Conservation (phyloP, 1,284 basidiomycete species). For the Cutaneotrichosporon cyanovorans region DNA sequence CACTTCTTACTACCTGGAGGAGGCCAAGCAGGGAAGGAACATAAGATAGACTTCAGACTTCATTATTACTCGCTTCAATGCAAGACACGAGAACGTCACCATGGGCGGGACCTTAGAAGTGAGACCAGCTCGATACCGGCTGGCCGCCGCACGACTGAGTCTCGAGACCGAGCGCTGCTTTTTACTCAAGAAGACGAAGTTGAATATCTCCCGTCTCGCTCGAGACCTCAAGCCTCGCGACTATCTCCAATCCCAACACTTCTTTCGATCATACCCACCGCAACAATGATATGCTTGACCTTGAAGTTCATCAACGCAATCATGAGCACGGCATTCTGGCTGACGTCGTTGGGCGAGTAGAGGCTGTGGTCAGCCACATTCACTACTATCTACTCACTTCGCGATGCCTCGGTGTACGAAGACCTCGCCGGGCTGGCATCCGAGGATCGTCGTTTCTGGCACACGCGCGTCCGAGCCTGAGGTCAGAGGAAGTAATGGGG, state of each 20-base stretch:
- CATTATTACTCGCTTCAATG: no score
- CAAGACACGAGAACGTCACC: no score
- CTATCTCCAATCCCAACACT: no score
- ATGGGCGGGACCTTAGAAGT: neutral
- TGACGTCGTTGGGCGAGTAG: slow-evolving; percentile 39
- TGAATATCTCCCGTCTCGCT: no score
- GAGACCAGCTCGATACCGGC: no score
- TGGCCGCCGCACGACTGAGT: no score
- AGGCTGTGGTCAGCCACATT: slow-evolving; percentile 20
- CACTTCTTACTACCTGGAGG: no score
- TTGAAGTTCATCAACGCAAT: slow-evolving; percentile 43
- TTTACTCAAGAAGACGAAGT: no score
- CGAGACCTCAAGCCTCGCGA: no score
- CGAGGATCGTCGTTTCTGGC: slow-evolving; percentile 42
- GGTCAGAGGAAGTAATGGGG: neutral
- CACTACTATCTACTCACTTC: slow-evolving; percentile 26
- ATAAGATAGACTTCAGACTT: no score
- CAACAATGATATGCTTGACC: slow-evolving; percentile 43
- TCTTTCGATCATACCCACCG: slow-evolving; percentile 21
- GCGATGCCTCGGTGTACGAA: slow-evolving; percentile 43
- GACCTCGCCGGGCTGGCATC: slow-evolving; percentile 41
- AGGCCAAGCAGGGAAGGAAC: no score
- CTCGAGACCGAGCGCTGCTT: no score
- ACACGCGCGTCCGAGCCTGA: slow-evolving; percentile 43
- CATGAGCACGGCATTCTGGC: slow-evolving; percentile 39